Percentiles rank a stretch among this genome's conserved stretches.
These are phyloP conservation scores for Chlorella sorokiniana DNA, from an alignment of 139 green algal genomes.

Conservation along the genomic window DNA sequence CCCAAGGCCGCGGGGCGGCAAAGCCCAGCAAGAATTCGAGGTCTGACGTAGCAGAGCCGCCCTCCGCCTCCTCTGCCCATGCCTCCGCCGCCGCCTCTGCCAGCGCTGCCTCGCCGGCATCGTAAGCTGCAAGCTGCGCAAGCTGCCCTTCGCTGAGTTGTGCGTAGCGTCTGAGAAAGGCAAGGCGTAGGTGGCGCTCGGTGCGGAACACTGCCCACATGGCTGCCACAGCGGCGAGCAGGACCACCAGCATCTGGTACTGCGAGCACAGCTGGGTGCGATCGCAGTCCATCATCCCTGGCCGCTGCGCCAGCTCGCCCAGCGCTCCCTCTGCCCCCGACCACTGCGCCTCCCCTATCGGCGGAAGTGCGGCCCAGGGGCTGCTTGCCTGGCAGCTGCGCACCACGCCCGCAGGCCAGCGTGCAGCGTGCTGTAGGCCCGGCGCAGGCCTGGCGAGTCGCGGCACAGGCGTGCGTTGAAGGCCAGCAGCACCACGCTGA, in stretches of 20 bases:
- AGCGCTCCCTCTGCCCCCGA: not conserved
- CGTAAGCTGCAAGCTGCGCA: not conserved
- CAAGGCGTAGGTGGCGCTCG: not conserved
- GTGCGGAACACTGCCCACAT: not conserved
- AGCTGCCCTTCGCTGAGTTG: not conserved
- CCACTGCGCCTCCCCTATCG: not conserved
- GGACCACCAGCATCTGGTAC: not conserved
- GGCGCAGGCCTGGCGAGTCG: not conserved
- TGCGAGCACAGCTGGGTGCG: not conserved
- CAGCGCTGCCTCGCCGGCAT: not conserved
- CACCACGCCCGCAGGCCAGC: not conserved
- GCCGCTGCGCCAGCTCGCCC: not conserved
- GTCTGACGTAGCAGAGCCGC: not conserved
- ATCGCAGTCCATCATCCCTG: too few relatives aligned
- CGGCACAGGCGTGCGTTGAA: not conserved
- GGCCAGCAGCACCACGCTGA: not conserved
- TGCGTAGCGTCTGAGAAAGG: not conserved
- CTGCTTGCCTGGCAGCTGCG: not conserved
- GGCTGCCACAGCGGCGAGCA: not conserved
- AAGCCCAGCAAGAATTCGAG: not conserved
- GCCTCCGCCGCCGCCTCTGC: not conserved
- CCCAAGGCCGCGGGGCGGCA: not conserved
- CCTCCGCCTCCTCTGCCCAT: not conserved
- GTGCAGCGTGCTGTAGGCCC: not conserved
- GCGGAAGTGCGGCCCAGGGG: not conserved